A percentile compares a stretch with the other conserved stretches of the same genome.
These are phyloP conservation scores for Ascochyta fabae DNA, from an alignment of 2,329 filamentous ascomycete species.

Conservation along the genomic window DNA sequence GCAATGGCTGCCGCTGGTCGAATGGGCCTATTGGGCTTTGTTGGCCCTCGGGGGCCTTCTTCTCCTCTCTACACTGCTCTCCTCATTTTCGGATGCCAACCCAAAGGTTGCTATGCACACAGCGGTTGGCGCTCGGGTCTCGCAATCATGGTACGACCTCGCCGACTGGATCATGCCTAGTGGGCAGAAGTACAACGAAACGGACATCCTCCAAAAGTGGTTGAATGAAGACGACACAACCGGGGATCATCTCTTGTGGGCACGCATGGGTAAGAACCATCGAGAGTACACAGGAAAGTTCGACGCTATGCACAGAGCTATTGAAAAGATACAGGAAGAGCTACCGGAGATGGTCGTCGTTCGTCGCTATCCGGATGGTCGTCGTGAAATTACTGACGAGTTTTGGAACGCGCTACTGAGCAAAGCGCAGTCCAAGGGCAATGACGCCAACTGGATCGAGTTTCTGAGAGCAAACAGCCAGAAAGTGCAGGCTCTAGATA, in stretches of 20 bases:
- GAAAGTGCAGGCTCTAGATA: slow-evolving; percentile 39
- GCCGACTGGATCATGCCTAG: slow-evolving; percentile 25
- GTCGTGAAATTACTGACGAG: slow-evolving; percentile 61
- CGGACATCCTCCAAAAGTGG: slow-evolving; percentile 2
- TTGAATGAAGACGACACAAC: slow-evolving; percentile 6
- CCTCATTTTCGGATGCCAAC: slow-evolving; percentile 7
- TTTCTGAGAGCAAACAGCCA: slow-evolving; percentile 61
- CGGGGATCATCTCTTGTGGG: slow-evolving; percentile 27
- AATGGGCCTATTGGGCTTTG: slow-evolving; percentile 20
- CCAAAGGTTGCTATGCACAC: slow-evolving; percentile 16
- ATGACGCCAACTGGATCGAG: slow-evolving; percentile 56
- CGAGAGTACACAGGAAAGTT: slow-evolving; percentile 17
- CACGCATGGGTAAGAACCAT: slow-evolving; percentile 25
- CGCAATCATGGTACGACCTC: slow-evolving; percentile 21
- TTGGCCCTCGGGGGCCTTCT: neutral
- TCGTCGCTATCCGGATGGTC: slow-evolving; percentile 59
- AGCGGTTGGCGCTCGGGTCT: slow-evolving; percentile 24
- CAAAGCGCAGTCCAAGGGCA: slow-evolving; percentile 57
- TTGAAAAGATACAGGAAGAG: slow-evolving; percentile 27
- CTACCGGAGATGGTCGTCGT: slow-evolving; percentile 66
- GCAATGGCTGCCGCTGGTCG: slow-evolving; percentile 19
- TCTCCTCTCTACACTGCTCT: slow-evolving; percentile 1
- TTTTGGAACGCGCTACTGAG: slow-evolving; percentile 71
- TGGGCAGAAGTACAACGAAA: slow-evolving; percentile 8
- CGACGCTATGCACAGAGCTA: slow-evolving; percentile 18